Conservation (phyloP, 148 eudicot genomes). For the Vaccinium darrowii region DNA sequence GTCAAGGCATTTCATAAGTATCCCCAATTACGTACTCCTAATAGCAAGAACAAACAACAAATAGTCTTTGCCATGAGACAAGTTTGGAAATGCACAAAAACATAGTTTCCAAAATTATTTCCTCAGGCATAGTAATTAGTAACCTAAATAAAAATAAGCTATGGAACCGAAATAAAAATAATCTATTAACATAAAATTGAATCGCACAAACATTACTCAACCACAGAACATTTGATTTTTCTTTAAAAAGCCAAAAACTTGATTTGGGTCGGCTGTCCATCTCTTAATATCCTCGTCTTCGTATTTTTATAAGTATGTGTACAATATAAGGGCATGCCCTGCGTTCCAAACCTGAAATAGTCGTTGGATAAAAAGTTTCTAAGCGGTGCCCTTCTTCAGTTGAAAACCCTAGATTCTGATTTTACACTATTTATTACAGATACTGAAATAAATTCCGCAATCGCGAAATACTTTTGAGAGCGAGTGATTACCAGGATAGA, state of each 20-base stretch:
- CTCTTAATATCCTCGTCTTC: background rate
- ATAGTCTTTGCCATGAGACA: background rate
- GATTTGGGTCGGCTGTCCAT: background rate
- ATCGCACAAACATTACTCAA: background rate
- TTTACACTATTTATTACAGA: background rate
- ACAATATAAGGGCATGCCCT: background rate
- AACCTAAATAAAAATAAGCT: too few relatives aligned
- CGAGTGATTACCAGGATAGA: slow-evolving; percentile 7
- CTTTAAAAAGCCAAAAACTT: background rate
- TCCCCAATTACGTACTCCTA: background rate
- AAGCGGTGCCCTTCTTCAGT: background rate
- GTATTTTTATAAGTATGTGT: background rate
- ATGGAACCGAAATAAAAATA: background rate
- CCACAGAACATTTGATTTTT: background rate
- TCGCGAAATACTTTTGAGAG: background rate
- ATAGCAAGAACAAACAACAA: background rate
- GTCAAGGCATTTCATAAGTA: background rate
- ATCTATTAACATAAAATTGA: background rate
- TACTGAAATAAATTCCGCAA: background rate
- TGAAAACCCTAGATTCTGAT: slow-evolving; percentile 4
- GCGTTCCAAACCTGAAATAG: background rate
- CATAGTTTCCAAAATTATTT: background rate
- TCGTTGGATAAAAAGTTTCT: background rate
- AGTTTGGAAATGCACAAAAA: background rate
- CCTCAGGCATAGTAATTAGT: background rate